These are phyloP conservation scores for Diaporthe citriasiana DNA, from an alignment of 2,329 filamentous ascomycete genomes.

Conservation along the genomic window DNA sequence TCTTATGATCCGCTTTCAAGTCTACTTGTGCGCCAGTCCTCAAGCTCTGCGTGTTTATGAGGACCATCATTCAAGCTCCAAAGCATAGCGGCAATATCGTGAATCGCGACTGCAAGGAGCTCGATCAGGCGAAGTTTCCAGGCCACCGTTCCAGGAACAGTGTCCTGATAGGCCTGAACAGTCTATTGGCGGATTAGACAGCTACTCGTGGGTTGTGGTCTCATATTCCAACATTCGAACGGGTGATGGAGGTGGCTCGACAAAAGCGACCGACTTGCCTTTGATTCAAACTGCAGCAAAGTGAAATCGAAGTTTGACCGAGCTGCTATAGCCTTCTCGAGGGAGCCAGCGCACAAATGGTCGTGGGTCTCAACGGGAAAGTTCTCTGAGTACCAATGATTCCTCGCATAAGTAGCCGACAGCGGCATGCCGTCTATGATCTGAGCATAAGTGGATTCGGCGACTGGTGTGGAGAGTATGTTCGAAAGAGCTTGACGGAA, in stretches of 20 bases:
- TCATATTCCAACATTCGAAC: background rate
- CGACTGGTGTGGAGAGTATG: background rate
- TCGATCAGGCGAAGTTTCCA: slow-evolving; percentile 12
- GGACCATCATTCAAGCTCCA: background rate
- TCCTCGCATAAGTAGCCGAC: background rate
- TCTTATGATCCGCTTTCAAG: background rate
- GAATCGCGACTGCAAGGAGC: background rate
- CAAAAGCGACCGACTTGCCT: background rate
- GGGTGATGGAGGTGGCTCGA: too few species aligned
- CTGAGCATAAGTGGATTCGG: background rate
- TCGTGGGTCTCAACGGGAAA: background rate
- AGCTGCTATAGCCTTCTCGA: background rate
- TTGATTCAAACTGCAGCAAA: background rate
- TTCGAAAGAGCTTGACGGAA: background rate
- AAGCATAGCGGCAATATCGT: background rate
- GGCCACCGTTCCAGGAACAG: background rate
- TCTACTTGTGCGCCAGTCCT: background rate
- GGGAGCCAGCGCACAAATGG: background rate
- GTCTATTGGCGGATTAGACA: background rate
- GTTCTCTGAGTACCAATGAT: background rate
- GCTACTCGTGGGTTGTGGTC: too few species aligned
- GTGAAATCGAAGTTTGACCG: background rate
- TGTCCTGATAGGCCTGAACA: background rate
- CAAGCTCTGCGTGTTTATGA: slow-evolving; percentile 7
- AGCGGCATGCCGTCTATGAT: slow-evolving; percentile 2